A percentile compares a stretch with the other conserved stretches of the same genome.
Evolutionary conservation across 148 eudicot species (phyloP).

Genomic region (Polygonum aviculare): DNA sequence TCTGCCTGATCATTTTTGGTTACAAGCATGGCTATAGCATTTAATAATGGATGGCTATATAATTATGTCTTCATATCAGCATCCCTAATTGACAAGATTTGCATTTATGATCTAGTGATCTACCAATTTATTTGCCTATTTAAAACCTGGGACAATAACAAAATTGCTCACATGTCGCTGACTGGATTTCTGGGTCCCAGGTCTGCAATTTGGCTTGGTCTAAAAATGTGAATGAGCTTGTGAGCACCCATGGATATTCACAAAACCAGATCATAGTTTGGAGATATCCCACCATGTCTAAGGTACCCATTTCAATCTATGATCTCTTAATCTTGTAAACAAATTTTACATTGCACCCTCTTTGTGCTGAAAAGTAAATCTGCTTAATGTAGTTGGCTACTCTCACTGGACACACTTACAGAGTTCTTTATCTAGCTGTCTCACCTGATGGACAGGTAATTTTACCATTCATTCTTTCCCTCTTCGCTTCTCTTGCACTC

Average conservation of each 20-base stretch:
- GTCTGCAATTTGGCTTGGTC: constrained; percentile 97
- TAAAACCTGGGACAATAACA: background rate
- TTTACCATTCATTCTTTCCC: background rate
- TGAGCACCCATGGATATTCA: constrained; percentile 93
- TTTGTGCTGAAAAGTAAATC: background rate
- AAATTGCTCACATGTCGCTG: background rate
- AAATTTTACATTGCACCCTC: background rate
- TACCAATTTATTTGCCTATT: background rate
- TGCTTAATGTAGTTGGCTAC: constrained; percentile 56
- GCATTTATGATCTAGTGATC: too few relatives aligned
- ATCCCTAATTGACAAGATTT: background rate
- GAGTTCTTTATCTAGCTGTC: constrained; percentile 81
- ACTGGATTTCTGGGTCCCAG: constrained; percentile 24
- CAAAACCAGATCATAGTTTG: constrained; percentile 91
- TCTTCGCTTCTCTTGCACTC: background rate
- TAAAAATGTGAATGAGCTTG: constrained; percentile 83
- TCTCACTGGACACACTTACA: constrained; percentile 71
- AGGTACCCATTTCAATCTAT: constrained; percentile 33
- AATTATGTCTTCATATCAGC: background rate
- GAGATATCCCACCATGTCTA: constrained; percentile 92
- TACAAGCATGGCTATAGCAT: background rate
- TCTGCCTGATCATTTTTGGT: background rate
- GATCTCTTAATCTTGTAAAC: background rate
- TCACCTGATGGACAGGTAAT: constrained; percentile 94
- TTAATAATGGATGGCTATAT: background rate